phyloP scores from a whole-genome alignment of 371 early-diverging fungal genomes.

The Mucor plumbeus region DNA sequence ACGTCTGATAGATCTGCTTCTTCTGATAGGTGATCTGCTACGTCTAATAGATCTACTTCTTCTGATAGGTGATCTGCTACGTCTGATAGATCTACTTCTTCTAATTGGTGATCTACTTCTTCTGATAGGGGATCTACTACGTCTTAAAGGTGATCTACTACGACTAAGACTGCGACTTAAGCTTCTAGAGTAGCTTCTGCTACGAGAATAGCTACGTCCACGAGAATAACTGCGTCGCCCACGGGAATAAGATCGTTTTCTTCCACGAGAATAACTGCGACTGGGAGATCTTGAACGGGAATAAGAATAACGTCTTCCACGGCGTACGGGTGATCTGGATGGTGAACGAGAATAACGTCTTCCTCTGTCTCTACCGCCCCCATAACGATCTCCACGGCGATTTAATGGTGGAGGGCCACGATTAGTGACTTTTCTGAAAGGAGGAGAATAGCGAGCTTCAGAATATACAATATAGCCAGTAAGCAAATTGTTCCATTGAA shows the following conservation, averaged over 20 bases:
- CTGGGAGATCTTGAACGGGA: conserved; percentile 44
- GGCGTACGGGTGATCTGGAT: conserved; percentile 31
- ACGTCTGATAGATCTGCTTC: conserved; percentile 18
- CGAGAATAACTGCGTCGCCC: conserved; percentile 41
- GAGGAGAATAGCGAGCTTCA: conserved; percentile 35
- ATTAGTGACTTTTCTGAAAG: conserved; percentile 24
- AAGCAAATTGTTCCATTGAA: not conserved
- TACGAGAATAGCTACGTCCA: conserved; percentile 38
- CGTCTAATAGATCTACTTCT: conserved; percentile 18
- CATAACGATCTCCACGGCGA: conserved; percentile 26
- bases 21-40: conserved; percentile 20
- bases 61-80: conserved; percentile 22
- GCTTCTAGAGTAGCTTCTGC: conserved; percentile 45
- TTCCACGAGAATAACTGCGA: conserved; percentile 43
- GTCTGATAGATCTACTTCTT: conserved; percentile 20
- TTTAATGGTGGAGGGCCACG: conserved; percentile 13
- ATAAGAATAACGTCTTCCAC: conserved; percentile 41
- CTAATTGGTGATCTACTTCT: conserved; percentile 14
- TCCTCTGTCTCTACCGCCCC: conserved; percentile 20
- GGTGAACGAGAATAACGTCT: conserved; percentile 37
- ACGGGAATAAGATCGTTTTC: conserved; percentile 30
- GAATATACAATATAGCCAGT: not conserved
- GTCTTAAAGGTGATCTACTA: conserved; percentile 15
- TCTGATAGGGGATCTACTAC: conserved; percentile 23
- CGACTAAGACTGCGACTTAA: conserved; percentile 30